Conservation (phyloP, 495 filamentous ascomycete species). For the Rhypophila decipiens region DNA sequence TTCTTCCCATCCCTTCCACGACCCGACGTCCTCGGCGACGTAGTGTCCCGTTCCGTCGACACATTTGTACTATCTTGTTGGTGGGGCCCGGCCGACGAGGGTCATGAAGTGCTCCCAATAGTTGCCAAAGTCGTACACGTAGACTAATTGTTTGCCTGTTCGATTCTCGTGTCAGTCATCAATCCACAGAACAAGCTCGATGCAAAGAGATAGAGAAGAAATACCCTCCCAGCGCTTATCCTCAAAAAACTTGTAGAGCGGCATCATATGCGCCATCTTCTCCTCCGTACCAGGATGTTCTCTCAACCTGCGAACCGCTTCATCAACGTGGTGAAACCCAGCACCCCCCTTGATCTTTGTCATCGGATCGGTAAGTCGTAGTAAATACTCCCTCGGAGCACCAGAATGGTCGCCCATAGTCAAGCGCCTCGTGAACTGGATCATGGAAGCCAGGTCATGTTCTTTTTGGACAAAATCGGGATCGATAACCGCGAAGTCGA, state of each 20-base stretch:
- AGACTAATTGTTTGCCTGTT: slow-evolving; percentile 9
- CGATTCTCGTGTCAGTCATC: background rate
- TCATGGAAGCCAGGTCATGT: background rate
- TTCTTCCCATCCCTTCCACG: slow-evolving; percentile 13
- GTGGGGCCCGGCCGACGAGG: slow-evolving; percentile 10
- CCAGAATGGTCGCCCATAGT: background rate
- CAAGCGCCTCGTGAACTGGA: background rate
- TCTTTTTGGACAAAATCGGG: slow-evolving; percentile 2
- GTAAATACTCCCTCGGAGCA: slow-evolving; percentile 4
- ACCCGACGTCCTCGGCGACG: slow-evolving; percentile 21
- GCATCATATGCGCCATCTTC: slow-evolving; percentile 9
- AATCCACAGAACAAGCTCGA: background rate
- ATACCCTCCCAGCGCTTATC: slow-evolving; percentile 13
- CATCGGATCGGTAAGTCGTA: slow-evolving; percentile 8
- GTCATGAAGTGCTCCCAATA: slow-evolving; percentile 22
- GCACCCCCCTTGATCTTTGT: background rate
- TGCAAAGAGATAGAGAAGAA: background rate
- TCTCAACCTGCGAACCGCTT: too few species aligned
- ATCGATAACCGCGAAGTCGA: slow-evolving; percentile 16
- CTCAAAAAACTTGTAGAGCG: slow-evolving; percentile 16
- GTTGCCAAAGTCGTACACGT: slow-evolving; percentile 29
- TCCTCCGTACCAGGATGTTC: slow-evolving; percentile 14
- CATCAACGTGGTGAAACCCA: slow-evolving; percentile 11
- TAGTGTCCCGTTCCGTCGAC: slow-evolving; percentile 15
- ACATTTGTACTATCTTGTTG: slow-evolving; percentile 12